These are phyloP conservation scores for Pyrenophora teres DNA, from an alignment of 2,329 filamentous ascomycete genomes.

Conservation along the genomic window DNA sequence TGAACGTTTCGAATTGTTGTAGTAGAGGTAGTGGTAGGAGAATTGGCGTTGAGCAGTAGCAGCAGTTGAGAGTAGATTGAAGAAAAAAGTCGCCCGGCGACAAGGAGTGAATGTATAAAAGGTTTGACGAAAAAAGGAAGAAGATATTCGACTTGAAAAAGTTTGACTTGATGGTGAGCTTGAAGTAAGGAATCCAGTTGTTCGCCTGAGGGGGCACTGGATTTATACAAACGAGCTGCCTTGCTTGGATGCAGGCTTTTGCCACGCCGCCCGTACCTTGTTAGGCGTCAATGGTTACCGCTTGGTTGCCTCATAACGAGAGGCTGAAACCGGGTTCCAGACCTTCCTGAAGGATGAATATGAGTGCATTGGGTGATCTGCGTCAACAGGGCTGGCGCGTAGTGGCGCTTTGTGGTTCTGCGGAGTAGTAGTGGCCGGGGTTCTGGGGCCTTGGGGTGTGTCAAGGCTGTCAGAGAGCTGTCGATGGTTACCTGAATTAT, in stretches of 20 bases:
- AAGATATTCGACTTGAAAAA: constrained; percentile 19
- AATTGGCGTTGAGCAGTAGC: not conserved
- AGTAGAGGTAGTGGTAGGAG: constrained; percentile 5
- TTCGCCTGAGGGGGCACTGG: constrained; percentile 11
- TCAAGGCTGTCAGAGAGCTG: constrained; percentile 28
- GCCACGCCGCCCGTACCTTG: constrained; percentile 3
- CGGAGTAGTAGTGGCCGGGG: constrained; percentile 13
- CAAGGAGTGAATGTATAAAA: constrained; percentile 36
- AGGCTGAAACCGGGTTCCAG: constrained; percentile 42
- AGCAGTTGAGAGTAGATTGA: not conserved
- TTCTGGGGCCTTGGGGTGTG: constrained; percentile 26
- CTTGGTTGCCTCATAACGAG: constrained; percentile 7
- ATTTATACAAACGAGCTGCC: constrained; percentile 30
- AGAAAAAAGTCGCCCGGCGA: constrained; percentile 39
- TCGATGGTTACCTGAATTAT: constrained; percentile 19
- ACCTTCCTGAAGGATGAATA: constrained; percentile 4
- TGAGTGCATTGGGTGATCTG: constrained; percentile 6
- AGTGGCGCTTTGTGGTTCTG: constrained; percentile 19
- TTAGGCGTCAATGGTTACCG: not conserved
- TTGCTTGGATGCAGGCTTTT: constrained; percentile 10
- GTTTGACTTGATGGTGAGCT: constrained; percentile 13
- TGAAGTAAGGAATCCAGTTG: constrained; percentile 21
- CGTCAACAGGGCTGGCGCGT: constrained; percentile 5
- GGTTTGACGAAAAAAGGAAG: constrained; percentile 9
- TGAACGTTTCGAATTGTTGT: not conserved